phyloP scores from a whole-genome alignment of 116 monocot species.

The Dioscorea cayenensis region DNA sequence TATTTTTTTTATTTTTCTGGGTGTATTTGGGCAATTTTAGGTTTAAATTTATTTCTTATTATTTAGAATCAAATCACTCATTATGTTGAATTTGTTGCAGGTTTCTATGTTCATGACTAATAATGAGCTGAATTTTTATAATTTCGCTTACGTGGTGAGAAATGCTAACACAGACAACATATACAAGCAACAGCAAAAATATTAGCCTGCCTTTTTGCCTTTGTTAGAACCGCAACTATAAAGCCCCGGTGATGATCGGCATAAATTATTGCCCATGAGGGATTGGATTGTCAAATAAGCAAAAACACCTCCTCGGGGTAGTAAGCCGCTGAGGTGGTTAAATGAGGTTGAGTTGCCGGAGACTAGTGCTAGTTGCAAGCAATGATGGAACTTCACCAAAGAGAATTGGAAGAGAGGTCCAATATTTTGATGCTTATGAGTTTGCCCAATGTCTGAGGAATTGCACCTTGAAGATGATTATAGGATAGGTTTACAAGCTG shows the following conservation, averaged over 20 bases:
- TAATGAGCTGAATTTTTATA: no score
- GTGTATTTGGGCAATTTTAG: no score
- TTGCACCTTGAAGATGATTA: constrained; percentile 37
- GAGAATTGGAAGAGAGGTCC: constrained; percentile 50
- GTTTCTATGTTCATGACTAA: no score
- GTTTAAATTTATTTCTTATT: no score
- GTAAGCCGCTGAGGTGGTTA: constrained; percentile 45
- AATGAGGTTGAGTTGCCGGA: constrained; percentile 26
- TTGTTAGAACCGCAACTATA: constrained; percentile 12
- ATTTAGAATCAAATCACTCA: no score
- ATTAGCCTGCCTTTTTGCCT: constrained; percentile 13
- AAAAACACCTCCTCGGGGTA: constrained; percentile 40
- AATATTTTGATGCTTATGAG: constrained; percentile 29
- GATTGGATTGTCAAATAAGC: constrained; percentile 16
- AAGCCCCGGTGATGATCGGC: constrained; percentile 18
- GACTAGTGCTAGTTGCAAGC: constrained; percentile 26
- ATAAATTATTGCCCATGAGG: constrained; percentile 36
- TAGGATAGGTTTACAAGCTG: constrained; percentile 38
- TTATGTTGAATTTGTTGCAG: no score
- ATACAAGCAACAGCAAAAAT: constrained; percentile 17
- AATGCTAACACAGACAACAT: constrained; percentile 15
- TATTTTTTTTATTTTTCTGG: no score
- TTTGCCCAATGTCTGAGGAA: constrained; percentile 36
- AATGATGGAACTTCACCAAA: constrained; percentile 33
- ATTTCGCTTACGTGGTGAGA: constrained; percentile 2